A percentile compares a stretch with the other conserved stretches of the same genome.
These are phyloP conservation scores for Trametes gibbosa DNA, from an alignment of 768 basidiomycete genomes.

Conservation along the genomic window DNA sequence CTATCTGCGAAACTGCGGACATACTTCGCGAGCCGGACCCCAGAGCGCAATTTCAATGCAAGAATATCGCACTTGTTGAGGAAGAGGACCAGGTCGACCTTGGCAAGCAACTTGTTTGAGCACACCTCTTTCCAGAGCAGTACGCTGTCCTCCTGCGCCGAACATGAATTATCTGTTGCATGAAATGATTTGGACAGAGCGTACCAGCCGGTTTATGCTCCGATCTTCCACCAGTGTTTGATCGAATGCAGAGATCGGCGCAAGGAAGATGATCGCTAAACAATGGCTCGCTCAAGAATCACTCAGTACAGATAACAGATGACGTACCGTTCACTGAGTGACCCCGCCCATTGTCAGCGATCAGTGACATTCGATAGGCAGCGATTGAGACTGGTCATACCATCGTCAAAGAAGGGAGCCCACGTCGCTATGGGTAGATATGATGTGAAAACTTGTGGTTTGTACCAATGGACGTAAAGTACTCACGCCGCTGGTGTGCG, in stretches of 20 bases:
- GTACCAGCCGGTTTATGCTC: slow-evolving; percentile 48
- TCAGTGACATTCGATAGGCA: neutral
- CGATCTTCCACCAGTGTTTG: slow-evolving; percentile 52
- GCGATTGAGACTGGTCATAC: slow-evolving; percentile 32
- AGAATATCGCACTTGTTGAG: slow-evolving; percentile 82
- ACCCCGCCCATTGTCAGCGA: no score
- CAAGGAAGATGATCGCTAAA: slow-evolving; percentile 56
- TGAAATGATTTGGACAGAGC: slow-evolving; percentile 9
- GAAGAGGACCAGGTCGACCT: slow-evolving; percentile 75
- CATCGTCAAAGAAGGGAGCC: slow-evolving; percentile 56
- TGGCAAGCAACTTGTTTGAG: slow-evolving; percentile 65
- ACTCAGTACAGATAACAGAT: no score
- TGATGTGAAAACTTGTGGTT: neutral
- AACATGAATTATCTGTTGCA: neutral
- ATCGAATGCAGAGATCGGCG: slow-evolving; percentile 58
- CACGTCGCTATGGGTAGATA: slow-evolving; percentile 38
- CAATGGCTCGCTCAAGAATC: slow-evolving; percentile 23
- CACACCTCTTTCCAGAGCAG: slow-evolving; percentile 73
- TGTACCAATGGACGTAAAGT: neutral
- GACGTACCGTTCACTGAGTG: slow-evolving; percentile 18
- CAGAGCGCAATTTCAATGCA: slow-evolving; percentile 59
- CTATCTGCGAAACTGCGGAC: slow-evolving; percentile 71
- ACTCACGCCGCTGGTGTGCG: slow-evolving; percentile 21
- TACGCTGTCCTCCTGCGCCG: slow-evolving; percentile 67
- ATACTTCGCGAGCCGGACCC: slow-evolving; percentile 61